Percentiles rank a stretch among this genome's conserved stretches.
Evolutionary conservation across 1,139 yeast species (phyloP).

Genomic region (Nakaseomyces kungkrabaensis): DNA sequence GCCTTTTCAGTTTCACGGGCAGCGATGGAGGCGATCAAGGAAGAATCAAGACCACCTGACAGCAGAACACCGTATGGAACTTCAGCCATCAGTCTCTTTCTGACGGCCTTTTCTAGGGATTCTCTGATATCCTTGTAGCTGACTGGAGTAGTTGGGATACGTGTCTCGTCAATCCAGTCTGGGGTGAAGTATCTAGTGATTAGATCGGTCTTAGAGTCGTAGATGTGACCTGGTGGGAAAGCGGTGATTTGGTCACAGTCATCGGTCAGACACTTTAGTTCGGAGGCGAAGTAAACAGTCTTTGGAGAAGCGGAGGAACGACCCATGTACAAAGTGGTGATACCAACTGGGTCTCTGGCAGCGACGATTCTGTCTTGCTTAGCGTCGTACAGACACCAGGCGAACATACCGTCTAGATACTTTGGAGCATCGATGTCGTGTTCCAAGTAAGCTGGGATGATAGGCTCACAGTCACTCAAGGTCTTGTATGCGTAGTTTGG

Average conservation of each 20-base stretch:
- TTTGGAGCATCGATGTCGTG: conserved; percentile 87
- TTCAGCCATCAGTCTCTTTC: conserved; percentile 98
- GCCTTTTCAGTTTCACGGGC: conserved; percentile 90
- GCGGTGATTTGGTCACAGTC: conserved; percentile 89
- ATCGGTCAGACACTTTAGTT: conserved; percentile 83
- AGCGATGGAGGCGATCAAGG: conserved; percentile 92
- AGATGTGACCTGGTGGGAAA: conserved; percentile 98
- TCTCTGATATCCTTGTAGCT: conserved; percentile 67
- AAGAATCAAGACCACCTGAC: conserved; percentile 95
- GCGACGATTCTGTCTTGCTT: conserved; percentile 80
- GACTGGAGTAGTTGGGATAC: conserved; percentile 64
- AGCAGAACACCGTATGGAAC: conserved; percentile 95
- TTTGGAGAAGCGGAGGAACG: conserved; percentile 59
- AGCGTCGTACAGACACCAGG: conserved; percentile 83
- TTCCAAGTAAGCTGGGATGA: conserved; percentile 82
- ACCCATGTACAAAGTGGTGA: conserved; percentile 94
- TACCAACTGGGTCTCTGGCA: conserved; percentile 97
- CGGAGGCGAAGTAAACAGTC: conserved; percentile 84
- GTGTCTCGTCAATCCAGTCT: conserved; percentile 80
- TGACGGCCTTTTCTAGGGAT: conserved; percentile 82
- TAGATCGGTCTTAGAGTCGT: conserved; percentile 82
- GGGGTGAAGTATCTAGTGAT: conserved; percentile 84
- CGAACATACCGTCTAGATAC: conserved; percentile 95
- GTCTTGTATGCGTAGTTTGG: conserved; percentile 70
- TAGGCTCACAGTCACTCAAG: conserved; percentile 92